These are phyloP conservation scores for Bolboschoenoplectus hybrid DNA, from an alignment of 202 grass and related monocot species.

Conservation along the genomic window DNA sequence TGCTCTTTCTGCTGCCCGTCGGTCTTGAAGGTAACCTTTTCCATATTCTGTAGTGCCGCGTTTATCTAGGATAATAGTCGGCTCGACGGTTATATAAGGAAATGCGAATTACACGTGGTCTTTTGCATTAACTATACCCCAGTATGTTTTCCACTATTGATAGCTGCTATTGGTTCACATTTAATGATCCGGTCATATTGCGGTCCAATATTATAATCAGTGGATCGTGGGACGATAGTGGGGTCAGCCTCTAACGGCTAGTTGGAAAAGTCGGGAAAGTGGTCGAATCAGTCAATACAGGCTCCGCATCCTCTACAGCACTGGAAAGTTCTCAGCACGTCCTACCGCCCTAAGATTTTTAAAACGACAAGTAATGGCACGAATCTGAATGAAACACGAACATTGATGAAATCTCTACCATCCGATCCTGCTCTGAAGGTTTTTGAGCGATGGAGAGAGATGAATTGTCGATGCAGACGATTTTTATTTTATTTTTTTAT, in stretches of 20 bases:
- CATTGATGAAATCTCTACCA: neutral
- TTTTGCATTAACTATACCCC: neutral
- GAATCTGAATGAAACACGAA: neutral
- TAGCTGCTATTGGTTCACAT: neutral
- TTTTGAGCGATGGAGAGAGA: neutral
- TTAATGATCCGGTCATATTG: neutral
- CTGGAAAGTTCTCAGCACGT: neutral
- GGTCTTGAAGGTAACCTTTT: neutral
- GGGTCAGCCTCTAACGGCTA: constrained; percentile 34
- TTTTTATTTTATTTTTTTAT: neutral
- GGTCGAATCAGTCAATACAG: neutral
- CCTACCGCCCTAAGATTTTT: neutral
- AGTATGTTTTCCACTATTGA: neutral
- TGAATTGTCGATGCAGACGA: neutral
- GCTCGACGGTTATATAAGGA: neutral
- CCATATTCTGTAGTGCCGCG: neutral
- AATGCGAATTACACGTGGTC: neutral
- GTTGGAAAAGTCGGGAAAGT: neutral
- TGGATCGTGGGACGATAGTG: constrained; percentile 2
- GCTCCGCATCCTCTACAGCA: neutral
- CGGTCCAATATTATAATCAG: neutral
- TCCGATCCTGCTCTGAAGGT: neutral
- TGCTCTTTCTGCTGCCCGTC: no score
- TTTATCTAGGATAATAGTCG: neutral
- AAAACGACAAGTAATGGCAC: neutral